These are phyloP conservation scores for Miamiensis avidus DNA, from an alignment of 169 alveolate genomes.

Conservation along the genomic window DNA sequence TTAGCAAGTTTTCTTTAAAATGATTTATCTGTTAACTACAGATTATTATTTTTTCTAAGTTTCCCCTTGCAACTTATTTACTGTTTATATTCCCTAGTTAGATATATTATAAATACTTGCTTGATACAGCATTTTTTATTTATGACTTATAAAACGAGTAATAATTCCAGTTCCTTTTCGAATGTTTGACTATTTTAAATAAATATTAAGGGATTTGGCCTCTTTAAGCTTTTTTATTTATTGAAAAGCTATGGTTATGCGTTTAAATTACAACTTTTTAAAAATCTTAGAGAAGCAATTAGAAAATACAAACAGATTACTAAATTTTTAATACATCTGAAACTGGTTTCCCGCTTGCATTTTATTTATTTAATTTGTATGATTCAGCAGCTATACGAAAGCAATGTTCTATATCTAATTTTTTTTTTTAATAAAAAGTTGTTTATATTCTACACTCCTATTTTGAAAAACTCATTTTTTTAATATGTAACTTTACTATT, in stretches of 20 bases:
- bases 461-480: neutral
- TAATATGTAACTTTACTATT: too few relatives aligned
- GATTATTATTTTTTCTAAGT: too few relatives aligned
- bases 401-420: too few relatives aligned
- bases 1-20: too few relatives aligned
- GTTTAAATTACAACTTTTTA: too few relatives aligned
- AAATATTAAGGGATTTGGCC: neutral
- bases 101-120: neutral
- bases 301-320: neutral
- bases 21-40: too few relatives aligned
- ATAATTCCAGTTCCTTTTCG: neutral
- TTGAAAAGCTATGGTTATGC: neutral
- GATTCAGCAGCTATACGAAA: too few relatives aligned
- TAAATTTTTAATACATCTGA: neutral
- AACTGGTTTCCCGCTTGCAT: neutral
- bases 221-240: neutral
- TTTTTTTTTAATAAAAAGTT: too few relatives aligned
- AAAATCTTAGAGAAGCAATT: too few relatives aligned
- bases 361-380: too few relatives aligned
- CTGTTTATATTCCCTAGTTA: neutral
- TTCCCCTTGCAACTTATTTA: neutral
- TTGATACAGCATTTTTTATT: too few relatives aligned
- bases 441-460: neutral
- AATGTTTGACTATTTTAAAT: neutral
- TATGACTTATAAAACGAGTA: neutral